Conservation (phyloP, 2,329 filamentous ascomycete species). For the Cordyceps tenuipes region DNA sequence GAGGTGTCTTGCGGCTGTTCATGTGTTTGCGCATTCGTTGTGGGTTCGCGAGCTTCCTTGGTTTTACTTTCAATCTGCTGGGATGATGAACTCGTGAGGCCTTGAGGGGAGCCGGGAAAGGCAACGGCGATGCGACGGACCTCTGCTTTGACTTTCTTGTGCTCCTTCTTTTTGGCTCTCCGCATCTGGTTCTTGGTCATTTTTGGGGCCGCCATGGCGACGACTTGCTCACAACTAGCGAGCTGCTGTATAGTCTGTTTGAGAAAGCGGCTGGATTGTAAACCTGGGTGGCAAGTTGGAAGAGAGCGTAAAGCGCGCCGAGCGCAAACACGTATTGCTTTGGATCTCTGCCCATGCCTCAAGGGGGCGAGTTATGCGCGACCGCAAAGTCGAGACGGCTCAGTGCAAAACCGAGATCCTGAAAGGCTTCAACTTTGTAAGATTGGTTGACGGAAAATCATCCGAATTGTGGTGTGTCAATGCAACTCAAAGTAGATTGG, state of each 20-base stretch:
- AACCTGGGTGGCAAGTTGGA: constrained; percentile 28
- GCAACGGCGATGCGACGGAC: constrained; percentile 24
- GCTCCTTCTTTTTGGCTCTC: constrained; percentile 88
- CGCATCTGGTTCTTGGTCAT: constrained; percentile 91
- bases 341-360: constrained; percentile 30
- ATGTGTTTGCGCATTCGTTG: constrained; percentile 25
- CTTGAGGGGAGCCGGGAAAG: no score
- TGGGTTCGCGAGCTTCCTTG: not conserved
- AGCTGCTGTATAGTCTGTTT: constrained; percentile 1
- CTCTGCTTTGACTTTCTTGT: constrained; percentile 60
- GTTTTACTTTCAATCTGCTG: not conserved
- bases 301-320: constrained; percentile 27
- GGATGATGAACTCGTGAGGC: not conserved
- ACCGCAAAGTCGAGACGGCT: not conserved
- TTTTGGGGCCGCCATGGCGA: constrained; percentile 57
- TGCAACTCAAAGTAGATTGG: not conserved
- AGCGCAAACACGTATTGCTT: constrained; percentile 28
- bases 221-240: constrained; percentile 8
- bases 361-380: not conserved
- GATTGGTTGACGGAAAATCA: not conserved
- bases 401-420: not conserved
- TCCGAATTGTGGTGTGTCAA: not conserved
- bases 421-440: not conserved
- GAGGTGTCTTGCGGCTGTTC: constrained; percentile 30
- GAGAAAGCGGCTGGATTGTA: constrained; percentile 22